Evolutionary conservation across 2,329 filamentous ascomycete genomes (phyloP).

Genomic region (Aspergillus ochraceoroseus): DNA sequence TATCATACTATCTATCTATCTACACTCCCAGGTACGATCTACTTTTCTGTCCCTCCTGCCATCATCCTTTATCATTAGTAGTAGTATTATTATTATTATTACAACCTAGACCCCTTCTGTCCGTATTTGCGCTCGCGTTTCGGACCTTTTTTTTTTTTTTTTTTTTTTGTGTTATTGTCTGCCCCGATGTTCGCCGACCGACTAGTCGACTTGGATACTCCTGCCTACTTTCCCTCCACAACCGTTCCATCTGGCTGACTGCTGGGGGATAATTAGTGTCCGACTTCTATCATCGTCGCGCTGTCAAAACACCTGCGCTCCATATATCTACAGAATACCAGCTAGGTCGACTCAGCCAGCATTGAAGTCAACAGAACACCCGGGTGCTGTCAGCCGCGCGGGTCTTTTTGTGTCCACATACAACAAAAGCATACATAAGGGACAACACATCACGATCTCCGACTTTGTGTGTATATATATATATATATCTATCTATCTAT

Average conservation of each 20-base stretch:
- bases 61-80: constrained; percentile 1
- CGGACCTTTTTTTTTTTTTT: constrained; percentile 3
- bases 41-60: constrained; percentile 6
- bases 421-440: background rate
- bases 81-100: no score
- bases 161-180: constrained; percentile 14
- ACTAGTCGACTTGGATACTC: constrained; percentile 12
- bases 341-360: no score
- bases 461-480: no score
- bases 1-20: constrained; percentile 4
- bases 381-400: background rate
- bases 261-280: constrained; percentile 6
- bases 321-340: no score
- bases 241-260: constrained; percentile 13
- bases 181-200: constrained; percentile 10
- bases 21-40: constrained; percentile 12
- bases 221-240: background rate
- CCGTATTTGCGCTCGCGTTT: no score
- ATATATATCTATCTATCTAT: no score
- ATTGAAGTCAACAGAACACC: background rate
- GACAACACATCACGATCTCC: constrained; percentile 1
- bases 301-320: no score
- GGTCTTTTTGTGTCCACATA: background rate
- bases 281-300: background rate
- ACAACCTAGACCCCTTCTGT: no score